Evolutionary conservation across 148 eudicot species (phyloP).

Genomic region (Arbutus unedo): DNA sequence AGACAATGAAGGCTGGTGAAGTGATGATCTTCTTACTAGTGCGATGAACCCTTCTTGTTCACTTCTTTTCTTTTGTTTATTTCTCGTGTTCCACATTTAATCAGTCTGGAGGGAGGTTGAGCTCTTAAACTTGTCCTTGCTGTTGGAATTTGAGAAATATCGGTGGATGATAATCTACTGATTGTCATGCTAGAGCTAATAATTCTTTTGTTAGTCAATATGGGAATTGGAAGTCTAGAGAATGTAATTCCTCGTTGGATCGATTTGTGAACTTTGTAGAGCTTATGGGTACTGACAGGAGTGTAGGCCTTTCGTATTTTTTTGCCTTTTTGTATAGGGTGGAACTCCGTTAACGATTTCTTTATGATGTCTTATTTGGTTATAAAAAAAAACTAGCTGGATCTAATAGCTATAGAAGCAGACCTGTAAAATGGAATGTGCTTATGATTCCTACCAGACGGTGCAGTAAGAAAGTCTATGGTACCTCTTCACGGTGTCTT

Average conservation of each 20-base stretch:
- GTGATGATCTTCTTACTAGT: background rate
- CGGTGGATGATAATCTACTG: background rate
- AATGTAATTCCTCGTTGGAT: background rate
- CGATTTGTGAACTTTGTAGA: background rate
- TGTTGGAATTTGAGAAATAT: background rate
- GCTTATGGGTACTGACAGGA: background rate
- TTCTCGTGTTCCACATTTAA: background rate
- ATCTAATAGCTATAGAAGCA: background rate
- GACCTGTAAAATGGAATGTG: background rate
- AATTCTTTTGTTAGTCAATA: background rate
- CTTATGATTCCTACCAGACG: background rate
- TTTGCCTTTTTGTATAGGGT: background rate
- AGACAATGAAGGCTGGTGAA: background rate
- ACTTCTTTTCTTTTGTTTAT: no score
- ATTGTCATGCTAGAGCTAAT: background rate
- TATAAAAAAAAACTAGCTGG: background rate
- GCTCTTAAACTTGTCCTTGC: background rate
- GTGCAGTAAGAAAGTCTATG: background rate
- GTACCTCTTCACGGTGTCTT: background rate
- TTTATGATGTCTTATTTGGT: background rate
- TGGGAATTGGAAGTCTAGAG: background rate
- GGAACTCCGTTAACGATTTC: background rate
- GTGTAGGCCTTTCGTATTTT: background rate
- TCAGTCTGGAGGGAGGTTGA: background rate
- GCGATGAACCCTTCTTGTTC: no score